These are phyloP conservation scores for Trichoderma arundinaceum DNA, from an alignment of 2,329 filamentous ascomycete genomes.

Conservation along the genomic window DNA sequence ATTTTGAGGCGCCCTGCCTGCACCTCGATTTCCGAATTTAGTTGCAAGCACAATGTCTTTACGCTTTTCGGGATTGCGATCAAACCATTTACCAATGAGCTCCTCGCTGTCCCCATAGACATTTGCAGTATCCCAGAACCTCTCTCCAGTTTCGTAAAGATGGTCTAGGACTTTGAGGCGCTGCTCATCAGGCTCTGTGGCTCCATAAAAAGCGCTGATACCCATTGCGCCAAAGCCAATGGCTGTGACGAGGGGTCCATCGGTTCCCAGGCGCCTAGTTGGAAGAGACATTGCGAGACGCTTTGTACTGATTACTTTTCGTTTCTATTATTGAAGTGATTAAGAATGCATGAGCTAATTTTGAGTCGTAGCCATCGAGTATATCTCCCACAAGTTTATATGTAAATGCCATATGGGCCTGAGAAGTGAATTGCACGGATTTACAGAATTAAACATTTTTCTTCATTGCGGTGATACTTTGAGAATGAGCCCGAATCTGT, in stretches of 20 bases:
- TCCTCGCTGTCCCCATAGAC: slow-evolving; percentile 56
- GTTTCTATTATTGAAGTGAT: background rate
- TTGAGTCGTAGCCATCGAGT: background rate
- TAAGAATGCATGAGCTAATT: background rate
- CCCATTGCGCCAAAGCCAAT: slow-evolving; percentile 63
- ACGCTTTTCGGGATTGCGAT: slow-evolving; percentile 51
- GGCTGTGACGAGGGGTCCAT: slow-evolving; percentile 56
- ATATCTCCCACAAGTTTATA: background rate
- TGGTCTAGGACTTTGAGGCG: slow-evolving; percentile 59
- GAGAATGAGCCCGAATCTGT: background rate
- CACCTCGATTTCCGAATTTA: slow-evolving; percentile 42
- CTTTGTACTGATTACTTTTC: too few relatives aligned
- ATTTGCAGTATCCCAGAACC: slow-evolving; percentile 58
- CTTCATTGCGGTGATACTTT: background rate
- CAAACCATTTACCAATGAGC: slow-evolving; percentile 58
- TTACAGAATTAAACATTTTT: background rate
- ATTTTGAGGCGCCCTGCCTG: background rate
- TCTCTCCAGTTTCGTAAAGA: slow-evolving; percentile 55
- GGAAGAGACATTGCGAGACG: slow-evolving; percentile 15
- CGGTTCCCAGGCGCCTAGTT: slow-evolving; percentile 51
- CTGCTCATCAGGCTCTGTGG: slow-evolving; percentile 53
- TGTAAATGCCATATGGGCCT: background rate
- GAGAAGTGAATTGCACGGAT: too few relatives aligned
- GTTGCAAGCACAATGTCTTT: slow-evolving; percentile 56
- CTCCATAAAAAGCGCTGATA: slow-evolving; percentile 47